Conservation (phyloP, 257 asterid genomes). For the Leonotis leonurus region DNA sequence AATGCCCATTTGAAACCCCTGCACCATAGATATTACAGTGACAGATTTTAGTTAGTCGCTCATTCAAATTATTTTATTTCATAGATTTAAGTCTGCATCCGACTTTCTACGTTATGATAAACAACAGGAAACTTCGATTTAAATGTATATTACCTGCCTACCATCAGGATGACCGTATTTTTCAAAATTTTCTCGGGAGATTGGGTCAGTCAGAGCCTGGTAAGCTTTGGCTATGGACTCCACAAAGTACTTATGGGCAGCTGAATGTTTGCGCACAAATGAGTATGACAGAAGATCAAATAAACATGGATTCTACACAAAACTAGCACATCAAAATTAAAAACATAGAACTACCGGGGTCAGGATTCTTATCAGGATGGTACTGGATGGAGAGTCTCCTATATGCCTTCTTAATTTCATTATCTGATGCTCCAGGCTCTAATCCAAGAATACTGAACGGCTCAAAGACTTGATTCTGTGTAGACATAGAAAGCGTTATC, state of each 20-base stretch:
- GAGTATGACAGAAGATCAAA: neutral
- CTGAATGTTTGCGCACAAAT: conserved; percentile 37
- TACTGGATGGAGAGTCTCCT: conserved; percentile 85
- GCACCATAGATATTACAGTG: conserved; percentile 18
- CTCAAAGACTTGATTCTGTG: conserved; percentile 79
- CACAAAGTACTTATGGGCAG: conserved; percentile 78
- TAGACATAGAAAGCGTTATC: conserved; percentile 1
- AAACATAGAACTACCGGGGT: conserved; percentile 56
- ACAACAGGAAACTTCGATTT: neutral
- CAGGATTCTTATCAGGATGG: conserved; percentile 98
- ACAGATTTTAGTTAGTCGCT: conserved; percentile 6
- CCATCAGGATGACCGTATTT: conserved; percentile 99
- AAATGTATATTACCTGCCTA: conserved; percentile 60
- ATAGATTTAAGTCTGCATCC: neutral
- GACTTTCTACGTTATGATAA: conserved; percentile 4
- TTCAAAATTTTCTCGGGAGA: conserved; percentile 86
- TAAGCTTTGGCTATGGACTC: conserved; percentile 91
- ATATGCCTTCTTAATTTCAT: conserved; percentile 92
- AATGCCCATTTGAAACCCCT: conserved; percentile 94
- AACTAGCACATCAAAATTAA: conserved; percentile 11
- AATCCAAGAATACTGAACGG: conserved; percentile 91
- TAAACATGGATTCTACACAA: neutral
- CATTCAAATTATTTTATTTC: neutral
- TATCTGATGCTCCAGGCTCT: conserved; percentile 76
- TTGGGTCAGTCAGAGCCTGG: conserved; percentile 94